Conservation (phyloP, 129 eudicot genomes). For the Helichrysum umbraculigerum region DNA sequence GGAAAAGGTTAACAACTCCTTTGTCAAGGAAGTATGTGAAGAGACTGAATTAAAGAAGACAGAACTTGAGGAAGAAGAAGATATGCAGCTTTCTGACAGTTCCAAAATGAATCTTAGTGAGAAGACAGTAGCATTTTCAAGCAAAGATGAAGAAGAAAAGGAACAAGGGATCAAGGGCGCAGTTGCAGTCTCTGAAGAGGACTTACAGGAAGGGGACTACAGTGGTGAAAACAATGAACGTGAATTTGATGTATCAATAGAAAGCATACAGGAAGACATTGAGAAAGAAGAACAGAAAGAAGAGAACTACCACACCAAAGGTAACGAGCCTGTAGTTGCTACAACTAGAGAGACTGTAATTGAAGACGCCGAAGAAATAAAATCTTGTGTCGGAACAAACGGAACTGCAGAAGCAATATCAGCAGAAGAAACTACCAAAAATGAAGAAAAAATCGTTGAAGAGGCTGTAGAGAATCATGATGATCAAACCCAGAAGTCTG, state of each 20-base stretch:
- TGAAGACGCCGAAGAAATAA: conserved; percentile 31
- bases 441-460: conserved; percentile 10
- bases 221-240: not conserved
- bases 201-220: not conserved
- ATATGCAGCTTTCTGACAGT: not conserved
- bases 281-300: conserved; percentile 25
- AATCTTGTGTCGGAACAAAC: conserved; percentile 14
- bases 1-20: conserved; percentile 3
- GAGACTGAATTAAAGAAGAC: not conserved
- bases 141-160: conserved; percentile 20
- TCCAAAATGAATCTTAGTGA: not conserved
- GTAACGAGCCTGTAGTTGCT: not conserved
- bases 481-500: conserved; percentile 5
- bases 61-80: conserved; percentile 26
- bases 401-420: not conserved
- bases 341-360: not conserved
- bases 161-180: conserved; percentile 14
- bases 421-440: not conserved
- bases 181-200: not conserved
- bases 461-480: not conserved
- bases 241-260: not conserved
- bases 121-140: not conserved
- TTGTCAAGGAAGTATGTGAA: conserved; percentile 21
- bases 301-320: conserved; percentile 11
- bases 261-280: not conserved